A percentile compares a stretch with the other conserved stretches of the same genome.
phyloP scores from a whole-genome alignment of 2,329 filamentous ascomycete genomes.

The Hymenoscyphus salicellus region DNA sequence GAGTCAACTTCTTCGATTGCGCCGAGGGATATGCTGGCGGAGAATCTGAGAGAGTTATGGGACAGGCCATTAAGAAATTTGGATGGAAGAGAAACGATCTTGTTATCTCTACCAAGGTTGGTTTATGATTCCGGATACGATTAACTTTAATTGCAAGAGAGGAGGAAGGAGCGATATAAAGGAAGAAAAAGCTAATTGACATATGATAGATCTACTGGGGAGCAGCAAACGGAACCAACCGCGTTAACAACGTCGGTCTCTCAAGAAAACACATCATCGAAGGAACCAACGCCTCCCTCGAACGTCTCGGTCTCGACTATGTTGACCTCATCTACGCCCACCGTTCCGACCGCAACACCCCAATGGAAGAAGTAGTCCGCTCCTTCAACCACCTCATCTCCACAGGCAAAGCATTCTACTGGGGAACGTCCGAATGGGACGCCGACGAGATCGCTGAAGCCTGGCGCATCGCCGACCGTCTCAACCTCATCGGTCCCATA shows the following conservation, averaged over 20 bases:
- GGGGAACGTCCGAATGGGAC: slow-evolving; percentile 68
- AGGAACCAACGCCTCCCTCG: slow-evolving; percentile 51
- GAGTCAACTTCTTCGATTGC: slow-evolving; percentile 58
- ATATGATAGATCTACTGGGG: slow-evolving; percentile 60
- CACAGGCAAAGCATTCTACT: slow-evolving; percentile 66
- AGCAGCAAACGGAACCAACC: slow-evolving; percentile 40
- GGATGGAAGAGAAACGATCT: slow-evolving; percentile 56
- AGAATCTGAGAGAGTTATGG: slow-evolving; percentile 54
- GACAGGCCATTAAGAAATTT: slow-evolving; percentile 54
- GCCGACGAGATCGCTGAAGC: slow-evolving; percentile 64
- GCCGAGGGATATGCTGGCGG: slow-evolving; percentile 54
- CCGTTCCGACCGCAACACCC: slow-evolving; percentile 63
- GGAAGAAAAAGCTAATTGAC: neutral
- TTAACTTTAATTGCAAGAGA: neutral
- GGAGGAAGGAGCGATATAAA: neutral
- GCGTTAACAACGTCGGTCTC: slow-evolving; percentile 54
- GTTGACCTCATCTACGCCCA: slow-evolving; percentile 70
- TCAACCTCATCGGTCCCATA: slow-evolving; percentile 60
- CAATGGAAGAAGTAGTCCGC: slow-evolving; percentile 68
- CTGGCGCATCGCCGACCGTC: slow-evolving; percentile 57
- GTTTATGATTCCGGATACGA: neutral
- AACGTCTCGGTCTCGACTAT: slow-evolving; percentile 48
- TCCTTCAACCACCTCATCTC: slow-evolving; percentile 70
- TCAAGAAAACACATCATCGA: slow-evolving; percentile 60
- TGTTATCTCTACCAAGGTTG: slow-evolving; percentile 55